Percentiles rank a stretch among this genome's conserved stretches.
phyloP scores from a whole-genome alignment of 1,284 basidiomycete genomes.

The Boletellus sp. region DNA sequence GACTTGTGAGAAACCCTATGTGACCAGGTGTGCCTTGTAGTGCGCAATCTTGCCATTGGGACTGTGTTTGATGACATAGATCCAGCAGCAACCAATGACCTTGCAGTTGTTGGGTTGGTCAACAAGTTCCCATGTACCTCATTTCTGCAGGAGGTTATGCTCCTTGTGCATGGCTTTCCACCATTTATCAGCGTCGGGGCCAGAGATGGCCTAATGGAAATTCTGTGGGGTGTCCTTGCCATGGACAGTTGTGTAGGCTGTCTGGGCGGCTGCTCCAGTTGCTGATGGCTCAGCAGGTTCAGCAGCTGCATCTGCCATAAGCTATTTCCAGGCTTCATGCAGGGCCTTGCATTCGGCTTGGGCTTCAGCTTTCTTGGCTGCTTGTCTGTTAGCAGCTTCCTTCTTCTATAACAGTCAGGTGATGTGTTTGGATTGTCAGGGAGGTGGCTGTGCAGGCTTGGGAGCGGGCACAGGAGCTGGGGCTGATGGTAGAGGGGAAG shows the following conservation, averaged over 20 bases:
- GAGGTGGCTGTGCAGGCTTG: no score
- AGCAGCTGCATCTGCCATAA: background rate
- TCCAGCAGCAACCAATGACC: slow-evolving; percentile 32
- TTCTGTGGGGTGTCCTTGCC: background rate
- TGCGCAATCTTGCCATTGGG: slow-evolving; percentile 25
- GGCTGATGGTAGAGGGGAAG: background rate
- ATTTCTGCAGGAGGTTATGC: slow-evolving; percentile 16
- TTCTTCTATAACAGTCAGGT: background rate
- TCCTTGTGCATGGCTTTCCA: slow-evolving; percentile 30
- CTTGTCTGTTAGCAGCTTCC: background rate
- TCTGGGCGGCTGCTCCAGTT: background rate
- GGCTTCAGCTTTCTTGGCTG: background rate
- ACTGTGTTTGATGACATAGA: slow-evolving; percentile 37
- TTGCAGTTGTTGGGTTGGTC: slow-evolving; percentile 21
- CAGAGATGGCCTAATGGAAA: background rate
- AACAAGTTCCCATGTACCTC: slow-evolving; percentile 27
- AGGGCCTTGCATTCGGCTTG: background rate
- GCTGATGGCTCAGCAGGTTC: background rate
- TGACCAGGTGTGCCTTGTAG: slow-evolving; percentile 40
- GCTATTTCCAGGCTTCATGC: background rate
- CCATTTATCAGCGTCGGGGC: slow-evolving; percentile 22
- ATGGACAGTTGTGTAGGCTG: background rate
- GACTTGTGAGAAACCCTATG: slow-evolving; percentile 38
- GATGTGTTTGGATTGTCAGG: background rate
- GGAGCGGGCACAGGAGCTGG: no score